Evolutionary conservation across 495 filamentous ascomycete species (phyloP).

Genomic region (Polyplosphaeria fusca): DNA sequence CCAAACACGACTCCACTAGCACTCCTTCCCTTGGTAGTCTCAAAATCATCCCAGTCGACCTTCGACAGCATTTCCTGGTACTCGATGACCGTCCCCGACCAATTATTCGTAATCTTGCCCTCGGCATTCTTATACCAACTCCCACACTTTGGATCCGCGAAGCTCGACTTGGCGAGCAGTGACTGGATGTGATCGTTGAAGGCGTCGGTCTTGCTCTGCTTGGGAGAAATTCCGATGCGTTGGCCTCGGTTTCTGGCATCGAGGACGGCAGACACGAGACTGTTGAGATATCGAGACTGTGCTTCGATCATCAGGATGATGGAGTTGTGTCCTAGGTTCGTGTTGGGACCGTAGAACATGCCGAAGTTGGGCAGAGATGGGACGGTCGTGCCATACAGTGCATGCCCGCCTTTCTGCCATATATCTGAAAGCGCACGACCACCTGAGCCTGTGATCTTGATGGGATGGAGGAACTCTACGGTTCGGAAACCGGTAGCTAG

Average conservation of each 20-base stretch:
- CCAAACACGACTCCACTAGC: conserved; percentile 39
- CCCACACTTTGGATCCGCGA: conserved; percentile 54
- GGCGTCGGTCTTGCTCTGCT: conserved; percentile 36
- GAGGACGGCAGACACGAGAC: conserved; percentile 46
- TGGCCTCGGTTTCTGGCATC: conserved; percentile 41
- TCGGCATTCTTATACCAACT: conserved; percentile 56
- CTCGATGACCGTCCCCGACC: conserved; percentile 50
- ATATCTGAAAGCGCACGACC: conserved; percentile 47
- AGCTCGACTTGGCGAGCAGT: conserved; percentile 44
- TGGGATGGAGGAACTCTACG: conserved; percentile 54
- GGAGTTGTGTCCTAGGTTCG: conserved; percentile 53
- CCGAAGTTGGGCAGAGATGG: conserved; percentile 55
- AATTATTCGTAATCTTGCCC: conserved; percentile 57
- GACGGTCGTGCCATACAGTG: conserved; percentile 50
- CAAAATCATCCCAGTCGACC: conserved; percentile 52
- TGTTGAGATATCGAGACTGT: conserved; percentile 52
- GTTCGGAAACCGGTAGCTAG: conserved; percentile 57
- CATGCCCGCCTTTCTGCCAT: conserved; percentile 49
- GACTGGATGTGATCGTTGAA: conserved; percentile 52
- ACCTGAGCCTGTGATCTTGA: conserved; percentile 48
- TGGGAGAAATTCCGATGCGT: conserved; percentile 44
- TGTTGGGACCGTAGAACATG: conserved; percentile 59
- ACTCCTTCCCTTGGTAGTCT: conserved; percentile 40
- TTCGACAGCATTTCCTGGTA: conserved; percentile 48
- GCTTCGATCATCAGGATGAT: conserved; percentile 62